Evolutionary conservation across 306 rosid species (phyloP).

Genomic region (Delonix regia): DNA sequence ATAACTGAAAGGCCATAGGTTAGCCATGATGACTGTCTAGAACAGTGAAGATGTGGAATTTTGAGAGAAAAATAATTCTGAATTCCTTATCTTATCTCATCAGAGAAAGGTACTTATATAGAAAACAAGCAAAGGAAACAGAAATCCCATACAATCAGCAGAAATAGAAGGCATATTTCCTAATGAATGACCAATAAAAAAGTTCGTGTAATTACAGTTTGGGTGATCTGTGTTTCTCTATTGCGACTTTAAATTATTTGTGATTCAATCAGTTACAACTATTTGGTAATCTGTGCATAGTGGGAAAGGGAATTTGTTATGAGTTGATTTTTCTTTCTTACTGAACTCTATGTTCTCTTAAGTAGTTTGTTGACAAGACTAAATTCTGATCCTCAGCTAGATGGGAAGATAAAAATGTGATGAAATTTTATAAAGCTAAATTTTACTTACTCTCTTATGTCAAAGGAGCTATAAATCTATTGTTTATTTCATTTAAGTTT

Average conservation of each 20-base stretch:
- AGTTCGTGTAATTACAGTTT: neutral
- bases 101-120: too few relatives aligned
- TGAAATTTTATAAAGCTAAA: neutral
- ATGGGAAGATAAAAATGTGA: neutral
- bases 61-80: too few relatives aligned
- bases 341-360: neutral
- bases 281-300: neutral
- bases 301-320: neutral
- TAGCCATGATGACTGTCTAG: too few relatives aligned
- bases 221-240: neutral
- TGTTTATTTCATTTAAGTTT: neutral
- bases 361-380: neutral
- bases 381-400: too few relatives aligned
- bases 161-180: too few relatives aligned
- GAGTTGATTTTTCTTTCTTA: too few relatives aligned
- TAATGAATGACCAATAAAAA: neutral
- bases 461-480: neutral
- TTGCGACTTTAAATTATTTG: neutral
- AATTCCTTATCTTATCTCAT: too few relatives aligned
- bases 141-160: too few relatives aligned
- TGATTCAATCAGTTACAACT: neutral
- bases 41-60: neutral
- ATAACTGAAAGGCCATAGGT: too few relatives aligned
- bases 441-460: neutral
- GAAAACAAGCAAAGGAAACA: too few relatives aligned